Evolutionary conservation across 2,329 filamentous ascomycete genomes (phyloP), one percentile per base, ranked within the genome.

Genomic region (Alternaria angustiovoidea): DNA sequence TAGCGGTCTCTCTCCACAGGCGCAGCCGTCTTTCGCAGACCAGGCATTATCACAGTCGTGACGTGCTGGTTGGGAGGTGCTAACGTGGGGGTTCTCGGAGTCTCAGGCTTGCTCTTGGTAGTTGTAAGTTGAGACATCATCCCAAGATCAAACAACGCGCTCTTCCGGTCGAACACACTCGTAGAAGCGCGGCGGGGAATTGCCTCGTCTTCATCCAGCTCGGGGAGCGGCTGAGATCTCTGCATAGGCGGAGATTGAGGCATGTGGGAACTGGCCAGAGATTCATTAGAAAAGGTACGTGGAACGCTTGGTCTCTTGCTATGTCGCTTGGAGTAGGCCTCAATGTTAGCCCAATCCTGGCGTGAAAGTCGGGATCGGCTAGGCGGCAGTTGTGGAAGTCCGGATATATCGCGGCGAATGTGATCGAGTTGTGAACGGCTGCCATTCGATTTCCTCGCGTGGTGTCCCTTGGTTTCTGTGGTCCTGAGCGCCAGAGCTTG

Each of bases 1-100:
- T 97, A 97, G 16, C 92, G 87, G 76, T 97, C 94, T 54, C 93
- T 88, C 36, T 81, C 79, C 5, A 79, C 72, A 12, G 75, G 70
- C 11, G 61, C 63, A 20, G 62, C 41, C 16, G 66, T 65, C 28
- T 68, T 71, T 14, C 65, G 63, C 34, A 71, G 47, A 14, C 57
- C 57, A 14, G 68, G 59, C 18, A 61, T 54, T 44, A 59, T 52
- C 41, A 59, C 61, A 4, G 34, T 54, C 18, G 47, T 53, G 1
- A 51, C 53, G 18, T 62, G 54, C 51, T 54, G 34, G 24, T 43
- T 51, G 18, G 61, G 46, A 22, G 39, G 48, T 28, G 56, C 39
- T 32, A 47, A 30, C 2, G 42, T 42, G 12, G 61, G 39, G 7
- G 22, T 22, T 51, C 30, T 44, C 0, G 18, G 28, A 22, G 48